Conservation (phyloP, 805 yeast species). For the Schwanniomyces yamadae region DNA sequence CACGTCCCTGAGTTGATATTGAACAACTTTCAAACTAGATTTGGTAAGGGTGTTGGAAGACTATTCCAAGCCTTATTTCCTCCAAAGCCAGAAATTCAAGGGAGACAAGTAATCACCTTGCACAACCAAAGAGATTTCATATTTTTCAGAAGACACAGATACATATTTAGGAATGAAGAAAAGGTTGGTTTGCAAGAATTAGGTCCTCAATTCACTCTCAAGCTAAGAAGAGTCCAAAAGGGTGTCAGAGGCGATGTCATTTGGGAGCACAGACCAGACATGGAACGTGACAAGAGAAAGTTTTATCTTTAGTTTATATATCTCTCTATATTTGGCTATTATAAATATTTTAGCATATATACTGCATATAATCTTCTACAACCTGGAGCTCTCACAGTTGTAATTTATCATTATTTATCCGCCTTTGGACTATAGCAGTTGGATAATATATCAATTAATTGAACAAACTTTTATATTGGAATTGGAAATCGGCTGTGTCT, state of each 20-base stretch:
- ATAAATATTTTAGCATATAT: constrained; percentile 5
- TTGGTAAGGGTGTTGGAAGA: constrained; percentile 92
- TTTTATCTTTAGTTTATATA: constrained; percentile 61
- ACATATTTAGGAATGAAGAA: constrained; percentile 84
- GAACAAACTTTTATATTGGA: no score
- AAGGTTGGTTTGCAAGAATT: constrained; percentile 92
- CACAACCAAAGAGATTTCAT: constrained; percentile 96
- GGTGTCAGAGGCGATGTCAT: constrained; percentile 90
- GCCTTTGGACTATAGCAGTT: no score
- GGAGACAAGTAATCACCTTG: constrained; percentile 91
- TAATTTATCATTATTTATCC: constrained; percentile 1
- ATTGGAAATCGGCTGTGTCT: no score
- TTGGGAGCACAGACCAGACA: constrained; percentile 95
- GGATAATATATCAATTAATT: no score
- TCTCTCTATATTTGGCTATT: constrained; percentile 8
- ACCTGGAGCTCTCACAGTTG: neutral
- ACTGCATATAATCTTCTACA: constrained; percentile 2
- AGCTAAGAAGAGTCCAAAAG: constrained; percentile 82
- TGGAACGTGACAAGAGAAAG: constrained; percentile 95
- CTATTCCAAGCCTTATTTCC: constrained; percentile 92
- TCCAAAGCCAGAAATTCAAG: constrained; percentile 88
- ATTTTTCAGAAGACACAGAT: constrained; percentile 93
- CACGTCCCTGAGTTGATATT: constrained; percentile 90
- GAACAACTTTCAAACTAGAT: constrained; percentile 87
- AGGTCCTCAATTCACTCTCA: constrained; percentile 94